phyloP scores from a whole-genome alignment of 495 filamentous ascomycete species.

The Peziza echinospora region DNA sequence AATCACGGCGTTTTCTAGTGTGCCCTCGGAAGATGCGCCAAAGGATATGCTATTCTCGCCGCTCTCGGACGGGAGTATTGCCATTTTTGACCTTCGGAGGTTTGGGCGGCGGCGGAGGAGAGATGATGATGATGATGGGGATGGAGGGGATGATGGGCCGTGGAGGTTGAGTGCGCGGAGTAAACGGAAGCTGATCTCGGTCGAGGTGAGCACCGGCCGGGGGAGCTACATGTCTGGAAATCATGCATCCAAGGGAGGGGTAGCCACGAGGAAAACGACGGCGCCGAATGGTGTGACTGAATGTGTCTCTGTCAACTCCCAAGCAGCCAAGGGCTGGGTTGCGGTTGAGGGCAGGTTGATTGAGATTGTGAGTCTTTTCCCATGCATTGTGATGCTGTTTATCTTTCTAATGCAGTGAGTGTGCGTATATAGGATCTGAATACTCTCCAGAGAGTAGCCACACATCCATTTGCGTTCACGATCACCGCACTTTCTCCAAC shows the following conservation, averaged over 20 bases:
- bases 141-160: not conserved
- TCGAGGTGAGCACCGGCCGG: slow-evolving; percentile 1
- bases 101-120: not conserved
- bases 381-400: not conserved
- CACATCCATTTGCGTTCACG: slow-evolving; percentile 56
- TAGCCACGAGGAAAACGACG: not conserved
- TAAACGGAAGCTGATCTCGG: slow-evolving; percentile 8
- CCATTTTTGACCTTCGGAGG: slow-evolving; percentile 1
- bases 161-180: slow-evolving; percentile 10
- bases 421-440: too few relatives aligned
- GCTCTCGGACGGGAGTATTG: slow-evolving; percentile 14
- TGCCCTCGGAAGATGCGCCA: not conserved
- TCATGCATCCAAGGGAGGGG: slow-evolving; percentile 6
- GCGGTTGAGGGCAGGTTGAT: slow-evolving; percentile 13
- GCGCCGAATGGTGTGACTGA: slow-evolving; percentile 4
- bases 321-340: slow-evolving; percentile 8
- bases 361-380: slow-evolving; percentile 7
- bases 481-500: slow-evolving; percentile 69
- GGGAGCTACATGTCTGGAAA: slow-evolving; percentile 7
- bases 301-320: slow-evolving; percentile 7
- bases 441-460: slow-evolving; percentile 47
- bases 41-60: slow-evolving; percentile 15
- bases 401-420: too few relatives aligned
- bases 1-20: slow-evolving; percentile 7
- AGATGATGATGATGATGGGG: not conserved